Conservation (phyloP, 495 filamentous ascomycete genomes). For the Penicillium verhagenii region DNA sequence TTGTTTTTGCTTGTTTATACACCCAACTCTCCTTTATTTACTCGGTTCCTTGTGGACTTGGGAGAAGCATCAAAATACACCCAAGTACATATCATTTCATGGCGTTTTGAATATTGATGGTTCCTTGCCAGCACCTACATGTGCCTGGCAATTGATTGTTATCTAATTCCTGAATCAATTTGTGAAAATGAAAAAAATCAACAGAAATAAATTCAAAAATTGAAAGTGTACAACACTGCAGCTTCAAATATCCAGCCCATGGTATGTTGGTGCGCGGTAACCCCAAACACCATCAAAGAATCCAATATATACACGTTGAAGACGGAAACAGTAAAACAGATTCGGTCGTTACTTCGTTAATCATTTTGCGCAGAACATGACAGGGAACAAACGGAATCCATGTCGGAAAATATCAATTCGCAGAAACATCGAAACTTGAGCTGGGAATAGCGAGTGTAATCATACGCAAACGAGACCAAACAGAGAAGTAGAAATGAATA, state of each 20-base stretch:
- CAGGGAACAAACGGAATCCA: not conserved
- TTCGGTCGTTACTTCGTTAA: slow-evolving; percentile 1
- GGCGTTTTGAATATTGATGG: not conserved
- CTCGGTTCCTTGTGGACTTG: slow-evolving; percentile 3
- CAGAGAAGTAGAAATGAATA: not conserved
- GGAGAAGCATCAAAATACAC: slow-evolving; percentile 6
- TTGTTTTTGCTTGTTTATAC: slow-evolving; percentile 9
- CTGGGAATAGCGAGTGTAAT: not conserved
- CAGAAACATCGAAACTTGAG: not conserved
- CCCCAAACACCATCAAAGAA: not conserved
- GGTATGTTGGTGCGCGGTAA: not conserved
- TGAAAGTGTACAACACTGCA: not conserved
- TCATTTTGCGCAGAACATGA: not conserved
- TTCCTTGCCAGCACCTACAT: not conserved
- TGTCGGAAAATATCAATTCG: not conserved
- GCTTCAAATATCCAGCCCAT: not conserved
- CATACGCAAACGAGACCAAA: not conserved
- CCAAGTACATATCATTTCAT: slow-evolving; percentile 5
- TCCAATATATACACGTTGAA: not conserved
- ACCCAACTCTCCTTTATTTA: slow-evolving; percentile 12
- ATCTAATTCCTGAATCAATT: slow-evolving; percentile 16
- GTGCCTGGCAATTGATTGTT: not conserved
- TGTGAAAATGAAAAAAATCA: not conserved
- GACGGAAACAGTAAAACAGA: not conserved
- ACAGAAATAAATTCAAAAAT: too few species aligned